Evolutionary conservation across 768 basidiomycete species (phyloP).

Genomic region (Hypholoma sublateritium): DNA sequence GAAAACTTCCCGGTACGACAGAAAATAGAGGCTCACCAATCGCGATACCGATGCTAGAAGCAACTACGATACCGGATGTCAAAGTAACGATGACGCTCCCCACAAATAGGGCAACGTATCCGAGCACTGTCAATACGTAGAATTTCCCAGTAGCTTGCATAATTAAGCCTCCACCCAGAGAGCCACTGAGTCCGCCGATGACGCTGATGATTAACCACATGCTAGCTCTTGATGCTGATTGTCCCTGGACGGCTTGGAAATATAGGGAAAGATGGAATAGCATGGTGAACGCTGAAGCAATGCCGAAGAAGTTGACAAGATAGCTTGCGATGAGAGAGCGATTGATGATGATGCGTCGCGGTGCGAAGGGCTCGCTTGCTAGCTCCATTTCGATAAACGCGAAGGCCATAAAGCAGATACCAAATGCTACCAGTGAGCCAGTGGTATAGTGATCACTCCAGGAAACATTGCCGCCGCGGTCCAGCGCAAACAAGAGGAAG

Average conservation of each 20-base stretch:
- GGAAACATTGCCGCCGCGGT: conserved; percentile 50
- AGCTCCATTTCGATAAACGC: conserved; percentile 44
- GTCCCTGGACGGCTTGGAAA: conserved; percentile 54
- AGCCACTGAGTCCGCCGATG: conserved; percentile 46
- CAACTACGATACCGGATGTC: conserved; percentile 37
- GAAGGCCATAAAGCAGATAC: conserved; percentile 37
- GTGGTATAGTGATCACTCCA: conserved; percentile 43
- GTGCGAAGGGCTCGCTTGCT: conserved; percentile 62
- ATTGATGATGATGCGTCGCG: conserved; percentile 51
- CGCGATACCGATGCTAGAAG: conserved; percentile 37
- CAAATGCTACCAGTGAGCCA: conserved; percentile 32
- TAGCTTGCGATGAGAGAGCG: conserved; percentile 52
- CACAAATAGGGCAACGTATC: conserved; percentile 35
- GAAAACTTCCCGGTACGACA: background rate
- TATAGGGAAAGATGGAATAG: conserved; percentile 58
- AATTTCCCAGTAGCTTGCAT: conserved; percentile 63
- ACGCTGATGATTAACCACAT: conserved; percentile 52
- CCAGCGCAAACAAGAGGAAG: conserved; percentile 56
- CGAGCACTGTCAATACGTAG: conserved; percentile 47
- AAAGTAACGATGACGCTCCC: conserved; percentile 39
- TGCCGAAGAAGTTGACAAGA: conserved; percentile 57
- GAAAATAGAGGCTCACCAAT: conserved; percentile 32
- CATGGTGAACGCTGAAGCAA: conserved; percentile 42
- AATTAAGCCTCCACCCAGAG: conserved; percentile 48
- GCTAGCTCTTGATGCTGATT: conserved; percentile 48